Evolutionary conservation across 495 filamentous ascomycete genomes (phyloP), one percentile per base, ranked within the genome.

Genomic region (Xanthoparmelia taractica): DNA sequence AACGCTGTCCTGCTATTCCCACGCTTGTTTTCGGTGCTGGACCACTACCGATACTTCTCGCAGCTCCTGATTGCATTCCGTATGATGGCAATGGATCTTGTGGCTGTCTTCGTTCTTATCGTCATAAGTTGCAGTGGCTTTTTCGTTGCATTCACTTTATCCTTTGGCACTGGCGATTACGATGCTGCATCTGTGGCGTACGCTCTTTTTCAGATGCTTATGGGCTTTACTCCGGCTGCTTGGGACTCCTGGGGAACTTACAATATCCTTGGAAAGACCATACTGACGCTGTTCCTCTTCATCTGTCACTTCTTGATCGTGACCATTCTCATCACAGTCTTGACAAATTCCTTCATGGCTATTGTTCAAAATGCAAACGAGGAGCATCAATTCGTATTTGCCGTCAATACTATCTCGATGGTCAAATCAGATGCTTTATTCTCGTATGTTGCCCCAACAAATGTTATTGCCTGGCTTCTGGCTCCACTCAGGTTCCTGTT

Each of bases 221-320:
- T 96, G 88, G 90, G 90, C 7, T 95, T 89, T 66, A 90, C 87
- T 0, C 88, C 88, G 20, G 85, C 88, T 36, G 88, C 87, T 48
- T 88, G 88, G 79, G 73, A 80, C 15, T 77, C 79, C 63, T 96
- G 91, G 92, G 79, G 82, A 15, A 81, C 85, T 20, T 96, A 92
- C 67, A 92, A 90, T 69, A 68, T 82, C 50, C 75, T 96, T 52
- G 93, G 91, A 5, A 89, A 85, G 66, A 74, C 79, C 0, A 81
- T 96, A 31, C 73, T 96, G 68, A 85, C 84, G 0, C 67, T 92
- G 18, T 96, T 96, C 70, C 79, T 97, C 29, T 88, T 96, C 72
- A 93, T 96, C 59, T 92, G 90, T 73, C 93, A 96, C 74, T 97
- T 96, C 68, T 80, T 96, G 57, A 85, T 96, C n/a, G 85, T 96